Base-by-base conservation (phyloP, 1,284 basidiomycete genomes). In the Afroboletus lepidellus region DNA sequence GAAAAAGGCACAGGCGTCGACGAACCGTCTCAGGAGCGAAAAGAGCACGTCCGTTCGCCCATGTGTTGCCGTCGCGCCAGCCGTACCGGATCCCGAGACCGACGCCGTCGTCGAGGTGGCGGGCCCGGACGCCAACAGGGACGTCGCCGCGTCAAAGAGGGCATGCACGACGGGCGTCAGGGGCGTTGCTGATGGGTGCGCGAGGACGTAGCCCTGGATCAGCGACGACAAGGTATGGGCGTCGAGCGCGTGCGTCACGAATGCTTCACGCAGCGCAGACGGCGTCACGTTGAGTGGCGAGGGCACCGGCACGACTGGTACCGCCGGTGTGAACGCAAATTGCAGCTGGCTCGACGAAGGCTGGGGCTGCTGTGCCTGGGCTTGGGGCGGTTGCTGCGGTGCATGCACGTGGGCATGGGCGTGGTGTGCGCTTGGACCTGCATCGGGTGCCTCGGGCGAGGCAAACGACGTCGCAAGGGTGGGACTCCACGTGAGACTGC, bases 1-100 rank as follows among this genome's bases (percentile, higher is more conserved):
- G 45, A 83, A 80, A 51, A 77, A 80, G 6, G 72, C 57, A 12
- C 76, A 77, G 0, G 79, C 77, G 41, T 80, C 78, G 24, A 76
- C 59, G 60, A 76, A 82, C 8, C 76, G 72, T 23, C 75, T 73
- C 13, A 83, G 64, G 52, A 77, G 72, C 0, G 57, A 47, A 15
- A 59, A 41, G 21, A 69, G 54, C 16, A 58, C 41, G 25, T 62
- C 61, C 3, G 47, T 43, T 15, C 50, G 50, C 3, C 57, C 23
- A 16, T 58, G 54, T 5, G 55, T 48, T 18, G 47, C 24, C 15
- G 39, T 4, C 24, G 34, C 18, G 4, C 60, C 50, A 2, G 25
- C 29, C 6, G 48, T 37, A 16, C 41, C 15, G 2, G 59, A 30
- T 8, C 47, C 38, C 2, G 50, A 43, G 69, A 74, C 18, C 59